Evolutionary conservation across 2,329 filamentous ascomycete species (phyloP).

Genomic region (Zarea fungicola): DNA sequence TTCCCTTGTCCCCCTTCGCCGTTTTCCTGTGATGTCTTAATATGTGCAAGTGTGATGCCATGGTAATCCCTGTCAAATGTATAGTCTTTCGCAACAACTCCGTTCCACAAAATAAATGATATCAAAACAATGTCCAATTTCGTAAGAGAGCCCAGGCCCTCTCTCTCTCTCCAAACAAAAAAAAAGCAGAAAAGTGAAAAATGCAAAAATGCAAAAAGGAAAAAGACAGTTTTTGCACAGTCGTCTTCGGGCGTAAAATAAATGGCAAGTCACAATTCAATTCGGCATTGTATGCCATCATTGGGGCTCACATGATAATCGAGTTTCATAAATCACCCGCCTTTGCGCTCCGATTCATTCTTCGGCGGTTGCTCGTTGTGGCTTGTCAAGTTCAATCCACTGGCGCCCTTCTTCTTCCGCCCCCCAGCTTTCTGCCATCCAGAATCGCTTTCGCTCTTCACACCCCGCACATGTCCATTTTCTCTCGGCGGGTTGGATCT

Average conservation of each 20-base stretch:
- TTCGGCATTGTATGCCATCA: too few species aligned
- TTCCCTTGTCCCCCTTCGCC: neutral
- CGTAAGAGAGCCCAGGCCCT: slow-evolving; percentile 1
- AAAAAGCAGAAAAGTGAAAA: neutral
- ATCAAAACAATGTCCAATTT: slow-evolving; percentile 13
- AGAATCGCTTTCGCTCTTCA: slow-evolving; percentile 50
- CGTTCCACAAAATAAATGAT: slow-evolving; percentile 9
- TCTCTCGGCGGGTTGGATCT: slow-evolving; percentile 27
- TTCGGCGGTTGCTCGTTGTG: slow-evolving; percentile 52
- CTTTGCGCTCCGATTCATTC: slow-evolving; percentile 57
- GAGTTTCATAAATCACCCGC: slow-evolving; percentile 40
- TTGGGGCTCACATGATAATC: neutral
- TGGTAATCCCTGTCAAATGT: slow-evolving; percentile 11
- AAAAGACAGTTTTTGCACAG: neutral
- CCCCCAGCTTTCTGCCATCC: slow-evolving; percentile 58
- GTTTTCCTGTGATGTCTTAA: slow-evolving; percentile 4
- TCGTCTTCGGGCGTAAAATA: neutral
- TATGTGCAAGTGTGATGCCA: slow-evolving; percentile 4
- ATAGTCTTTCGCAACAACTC: slow-evolving; percentile 7
- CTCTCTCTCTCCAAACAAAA: slow-evolving; percentile 5
- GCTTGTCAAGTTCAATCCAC: slow-evolving; percentile 25
- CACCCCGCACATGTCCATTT: slow-evolving; percentile 49
- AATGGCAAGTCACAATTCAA: neutral
- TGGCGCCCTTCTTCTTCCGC: slow-evolving; percentile 39
- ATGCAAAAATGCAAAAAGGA: neutral